Evolutionary conservation across 495 filamentous ascomycete species (phyloP), one percentile per base, ranked within the genome.

Genomic region (Alectoria sarmentosa): DNA sequence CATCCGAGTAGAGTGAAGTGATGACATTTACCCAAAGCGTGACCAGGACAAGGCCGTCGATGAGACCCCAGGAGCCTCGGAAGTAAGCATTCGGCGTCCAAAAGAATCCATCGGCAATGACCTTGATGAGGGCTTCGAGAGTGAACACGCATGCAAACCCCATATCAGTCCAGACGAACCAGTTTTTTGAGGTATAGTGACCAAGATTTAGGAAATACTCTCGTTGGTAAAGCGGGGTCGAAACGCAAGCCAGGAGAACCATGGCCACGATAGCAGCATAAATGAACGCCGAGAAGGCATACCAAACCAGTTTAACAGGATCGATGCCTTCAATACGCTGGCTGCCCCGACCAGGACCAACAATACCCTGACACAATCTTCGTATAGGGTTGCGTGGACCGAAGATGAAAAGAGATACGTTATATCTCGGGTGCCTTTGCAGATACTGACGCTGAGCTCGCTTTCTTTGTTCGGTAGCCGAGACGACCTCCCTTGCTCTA

Each of bases 61-160:
- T 97, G 63, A 96, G 87, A 34, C 94, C 94, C 94, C 94, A 99
- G 0, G 92, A 93, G 66, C 94, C 89, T 66, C 94, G 85, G 74
- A 96, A 94, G 69, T 95, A 99, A 7, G 94, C 95, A 77, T 99
- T 97, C 0, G 94, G 94, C 0, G 94, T 96, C 85, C 88, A 98
- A 75, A 97, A 92, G 70, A 96, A 90, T 26, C 94, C 94, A 78
- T 99, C 94, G 0, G 94, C 94, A 66, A 99, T 84, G 42, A 97
- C 87, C 75, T 98, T 98, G 78, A 99, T 93, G 28, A 83, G 67
- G 0, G 93, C 92, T 73, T 99, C 94, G 26, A 93, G 67, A 0
- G 89, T 88, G 76, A 99, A 99, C 30, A 98, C 72, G 13, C 86
- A 76, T 28, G 93, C 93, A 73, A 99, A 99, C 30, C 89, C 87